phyloP scores from a whole-genome alignment of 2,329 filamentous ascomycete genomes.

The Sporothrix phasma region DNA sequence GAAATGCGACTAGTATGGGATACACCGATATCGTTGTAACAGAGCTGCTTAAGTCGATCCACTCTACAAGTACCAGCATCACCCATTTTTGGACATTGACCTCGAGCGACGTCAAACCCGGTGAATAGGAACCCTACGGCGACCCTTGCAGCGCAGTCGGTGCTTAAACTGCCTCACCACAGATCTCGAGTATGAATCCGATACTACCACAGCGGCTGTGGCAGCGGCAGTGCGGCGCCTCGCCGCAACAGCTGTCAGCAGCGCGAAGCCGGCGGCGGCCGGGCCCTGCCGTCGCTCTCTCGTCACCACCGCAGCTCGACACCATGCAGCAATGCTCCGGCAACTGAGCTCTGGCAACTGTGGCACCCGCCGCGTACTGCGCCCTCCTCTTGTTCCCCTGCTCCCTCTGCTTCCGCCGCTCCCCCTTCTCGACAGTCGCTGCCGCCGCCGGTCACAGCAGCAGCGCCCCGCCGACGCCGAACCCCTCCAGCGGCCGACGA shows the following conservation, averaged over 20 bases:
- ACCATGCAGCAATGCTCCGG: not conserved
- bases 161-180: not conserved
- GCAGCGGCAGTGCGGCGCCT: not conserved
- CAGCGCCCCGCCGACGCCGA: not conserved
- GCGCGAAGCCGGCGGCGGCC: not conserved
- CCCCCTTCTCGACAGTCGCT: conserved; percentile 6
- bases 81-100: conserved; percentile 5
- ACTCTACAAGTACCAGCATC: conserved; percentile 6
- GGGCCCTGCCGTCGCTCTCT: not conserved
- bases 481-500: conserved; percentile 51
- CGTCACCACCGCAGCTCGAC: not conserved
- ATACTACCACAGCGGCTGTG: conserved; percentile 6
- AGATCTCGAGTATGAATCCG: not conserved
- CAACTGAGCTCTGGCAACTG: not conserved
- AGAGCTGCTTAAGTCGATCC: not conserved
- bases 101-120: not conserved
- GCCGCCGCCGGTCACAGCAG: not conserved
- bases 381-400: too few species aligned
- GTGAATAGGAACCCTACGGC: not conserved
- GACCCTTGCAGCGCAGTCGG: not conserved
- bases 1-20: not conserved
- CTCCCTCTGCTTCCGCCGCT: not conserved
- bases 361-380: not conserved
- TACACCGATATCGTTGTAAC: conserved; percentile 1
- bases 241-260: not conserved